Evolutionary conservation across 2,329 filamentous ascomycete species (phyloP).

Genomic region (Epichloe baconii): DNA sequence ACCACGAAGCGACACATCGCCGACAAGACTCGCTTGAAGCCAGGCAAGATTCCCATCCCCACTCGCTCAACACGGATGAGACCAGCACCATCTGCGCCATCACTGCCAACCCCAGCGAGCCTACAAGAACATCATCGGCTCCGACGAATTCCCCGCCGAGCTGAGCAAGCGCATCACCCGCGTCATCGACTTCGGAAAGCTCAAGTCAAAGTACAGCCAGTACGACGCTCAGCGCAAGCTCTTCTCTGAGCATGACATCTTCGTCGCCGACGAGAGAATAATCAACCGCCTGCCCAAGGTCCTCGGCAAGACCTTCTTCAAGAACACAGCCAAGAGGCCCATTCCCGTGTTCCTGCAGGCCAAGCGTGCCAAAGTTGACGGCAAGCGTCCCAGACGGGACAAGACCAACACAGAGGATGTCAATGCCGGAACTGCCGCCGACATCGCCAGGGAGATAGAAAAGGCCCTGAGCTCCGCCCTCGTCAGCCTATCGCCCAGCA

Average conservation of each 20-base stretch:
- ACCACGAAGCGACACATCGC: slow-evolving; percentile 53
- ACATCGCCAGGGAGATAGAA: slow-evolving; percentile 70
- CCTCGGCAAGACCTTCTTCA: slow-evolving; percentile 90
- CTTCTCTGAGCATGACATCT: slow-evolving; percentile 76
- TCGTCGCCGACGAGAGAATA: slow-evolving; percentile 85
- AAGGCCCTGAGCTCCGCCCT: slow-evolving; percentile 65
- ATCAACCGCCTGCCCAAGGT: slow-evolving; percentile 57
- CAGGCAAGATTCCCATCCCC: slow-evolving; percentile 62
- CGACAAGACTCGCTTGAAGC: slow-evolving; percentile 70
- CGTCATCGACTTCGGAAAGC: slow-evolving; percentile 70
- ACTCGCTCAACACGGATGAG: slow-evolving; percentile 55
- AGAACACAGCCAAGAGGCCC: slow-evolving; percentile 68
- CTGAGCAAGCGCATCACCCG: slow-evolving; percentile 56
- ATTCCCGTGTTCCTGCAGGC: slow-evolving; percentile 64
- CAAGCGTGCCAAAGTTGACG: slow-evolving; percentile 46
- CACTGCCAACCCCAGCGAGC: slow-evolving; percentile 66
- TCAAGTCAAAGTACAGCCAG: slow-evolving; percentile 70
- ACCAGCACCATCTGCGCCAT: slow-evolving; percentile 72
- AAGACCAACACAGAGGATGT: slow-evolving; percentile 29
- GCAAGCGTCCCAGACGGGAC: slow-evolving; percentile 42
- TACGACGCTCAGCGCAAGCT: slow-evolving; percentile 83
- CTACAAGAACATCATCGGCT: slow-evolving; percentile 79
- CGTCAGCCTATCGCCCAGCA: slow-evolving; percentile 65
- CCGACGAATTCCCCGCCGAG: slow-evolving; percentile 55
- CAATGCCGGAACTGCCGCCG: slow-evolving; percentile 41